A percentile compares a stretch with the other conserved stretches of the same genome.
These are phyloP conservation scores for Lachnellula occidentalis DNA, from an alignment of 2,329 filamentous ascomycete genomes.

Conservation along the genomic window DNA sequence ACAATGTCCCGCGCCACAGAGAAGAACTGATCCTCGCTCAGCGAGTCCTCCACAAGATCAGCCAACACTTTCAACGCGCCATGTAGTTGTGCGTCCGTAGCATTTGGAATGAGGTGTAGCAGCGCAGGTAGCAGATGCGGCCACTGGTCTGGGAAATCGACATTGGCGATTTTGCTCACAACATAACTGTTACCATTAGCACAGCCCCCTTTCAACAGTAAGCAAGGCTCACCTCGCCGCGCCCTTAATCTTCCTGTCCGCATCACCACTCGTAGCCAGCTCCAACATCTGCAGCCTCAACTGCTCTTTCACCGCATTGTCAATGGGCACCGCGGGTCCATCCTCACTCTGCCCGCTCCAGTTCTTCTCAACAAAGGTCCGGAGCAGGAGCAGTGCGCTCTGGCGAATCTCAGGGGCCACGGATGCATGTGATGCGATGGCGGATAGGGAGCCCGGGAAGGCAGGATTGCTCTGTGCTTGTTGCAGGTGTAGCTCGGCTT, in stretches of 20 bases:
- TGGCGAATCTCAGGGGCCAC: constrained; percentile 74
- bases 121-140: constrained; percentile 79
- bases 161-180: constrained; percentile 88
- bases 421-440: constrained; percentile 72
- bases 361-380: constrained; percentile 75
- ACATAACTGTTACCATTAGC: constrained; percentile 46
- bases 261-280: constrained; percentile 63
- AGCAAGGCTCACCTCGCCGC: constrained; percentile 65
- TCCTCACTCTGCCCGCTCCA: constrained; percentile 77
- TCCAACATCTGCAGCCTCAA: constrained; percentile 71
- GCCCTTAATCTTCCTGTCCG: constrained; percentile 80
- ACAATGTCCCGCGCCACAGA: constrained; percentile 80
- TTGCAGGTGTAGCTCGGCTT: constrained; percentile 59
- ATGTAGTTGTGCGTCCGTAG: constrained; percentile 75
- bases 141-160: constrained; percentile 94
- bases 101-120: constrained; percentile 69
- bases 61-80: constrained; percentile 82
- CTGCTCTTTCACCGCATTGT: constrained; percentile 66
- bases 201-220: neutral
- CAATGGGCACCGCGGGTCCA: constrained; percentile 54
- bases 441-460: constrained; percentile 74
- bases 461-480: constrained; percentile 50
- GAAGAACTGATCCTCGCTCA: constrained; percentile 95
- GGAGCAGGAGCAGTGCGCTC: constrained; percentile 72
- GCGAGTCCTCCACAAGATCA: constrained; percentile 87